Percentiles rank a stretch among this genome's conserved stretches.
Conservation (phyloP, 345 rosid genomes). For the Erucastrum elatum region DNA sequence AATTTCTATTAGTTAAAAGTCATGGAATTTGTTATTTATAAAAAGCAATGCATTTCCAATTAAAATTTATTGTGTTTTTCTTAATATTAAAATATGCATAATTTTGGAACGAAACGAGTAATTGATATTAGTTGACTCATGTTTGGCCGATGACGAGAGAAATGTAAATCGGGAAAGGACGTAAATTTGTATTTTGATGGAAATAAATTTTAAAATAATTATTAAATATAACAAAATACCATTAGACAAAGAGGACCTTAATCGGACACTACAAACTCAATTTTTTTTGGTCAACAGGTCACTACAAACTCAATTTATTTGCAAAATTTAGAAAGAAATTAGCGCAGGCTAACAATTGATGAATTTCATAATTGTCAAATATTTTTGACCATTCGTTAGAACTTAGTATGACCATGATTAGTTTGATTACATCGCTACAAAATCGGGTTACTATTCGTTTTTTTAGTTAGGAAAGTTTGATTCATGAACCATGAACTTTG, state of each 20-base stretch:
- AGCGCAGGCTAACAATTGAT: too few relatives aligned
- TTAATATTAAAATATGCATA: too few relatives aligned
- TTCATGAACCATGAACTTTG: not conserved
- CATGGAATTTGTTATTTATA: too few relatives aligned
- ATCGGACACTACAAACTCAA: not conserved
- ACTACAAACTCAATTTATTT: too few relatives aligned
- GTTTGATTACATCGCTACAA: not conserved
- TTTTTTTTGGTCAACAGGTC: too few relatives aligned
- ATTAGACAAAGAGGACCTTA: not conserved
- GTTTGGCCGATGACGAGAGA: not conserved
- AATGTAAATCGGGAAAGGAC: not conserved
- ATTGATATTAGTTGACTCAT: too few relatives aligned
- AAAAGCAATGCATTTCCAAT: too few relatives aligned
- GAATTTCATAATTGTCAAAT: not conserved
- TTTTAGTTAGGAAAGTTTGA: not conserved
- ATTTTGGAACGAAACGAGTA: too few relatives aligned
- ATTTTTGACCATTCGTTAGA: not conserved
- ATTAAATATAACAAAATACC: not conserved
- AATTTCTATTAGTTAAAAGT: too few relatives aligned
- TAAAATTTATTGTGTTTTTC: too few relatives aligned
- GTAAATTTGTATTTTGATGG: not conserved
- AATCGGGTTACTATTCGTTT: not conserved
- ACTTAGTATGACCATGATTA: not conserved
- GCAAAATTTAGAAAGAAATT: too few relatives aligned
- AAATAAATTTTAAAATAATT: not conserved